Evolutionary conservation across 495 filamentous ascomycete species (phyloP), one percentile per base, ranked within the genome.

Genomic region (Penicillium atrosanguineum): DNA sequence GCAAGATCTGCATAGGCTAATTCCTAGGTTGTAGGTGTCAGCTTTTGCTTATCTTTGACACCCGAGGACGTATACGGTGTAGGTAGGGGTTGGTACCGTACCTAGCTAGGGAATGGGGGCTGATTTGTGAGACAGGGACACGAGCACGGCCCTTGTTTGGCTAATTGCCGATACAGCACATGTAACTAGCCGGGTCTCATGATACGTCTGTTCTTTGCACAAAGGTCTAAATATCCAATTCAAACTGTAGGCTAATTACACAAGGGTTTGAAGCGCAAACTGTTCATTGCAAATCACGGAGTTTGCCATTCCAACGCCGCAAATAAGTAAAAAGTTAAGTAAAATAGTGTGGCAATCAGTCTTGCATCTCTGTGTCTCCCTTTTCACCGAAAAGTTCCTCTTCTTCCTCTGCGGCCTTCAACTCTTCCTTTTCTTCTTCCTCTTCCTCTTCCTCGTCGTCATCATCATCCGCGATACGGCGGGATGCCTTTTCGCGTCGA

Each of bases 371-470:
- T 7, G 62, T 54, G 23, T 69, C 64, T 31, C 65, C 57, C n/a
- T 48, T 28, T 14, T 62, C 53, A 21, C 59, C 63, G 28, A 69
- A 69, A 16, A 69, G 44, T 7, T 62, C 64, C 34, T 64, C 65
- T 6, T 64, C 59, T 11, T 60, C 57, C 5, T 61, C 42, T 8
- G 14, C 56, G 36, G n/a, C 38, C 48, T 42, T 58, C 28, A 42
- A 48, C 18, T 36, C 52, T 37, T 38, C 57, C 44, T 65, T 65
- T 6, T 68, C 67, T 21, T 72, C 71, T 0, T 77, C 74, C 6
- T 77, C n/a, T n/a, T n/a, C n/a, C n/a, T 68, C 67, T 21, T 72
- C 71, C 0, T 77, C 74, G 4, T 77, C 74, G 2, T 77, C 73
- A 8, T 74, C 73, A 40, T 78, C 75, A 57, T 78, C 73, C 0